Conservation (phyloP, 1,284 basidiomycete genomes). For the Calocybe gambosa region DNA sequence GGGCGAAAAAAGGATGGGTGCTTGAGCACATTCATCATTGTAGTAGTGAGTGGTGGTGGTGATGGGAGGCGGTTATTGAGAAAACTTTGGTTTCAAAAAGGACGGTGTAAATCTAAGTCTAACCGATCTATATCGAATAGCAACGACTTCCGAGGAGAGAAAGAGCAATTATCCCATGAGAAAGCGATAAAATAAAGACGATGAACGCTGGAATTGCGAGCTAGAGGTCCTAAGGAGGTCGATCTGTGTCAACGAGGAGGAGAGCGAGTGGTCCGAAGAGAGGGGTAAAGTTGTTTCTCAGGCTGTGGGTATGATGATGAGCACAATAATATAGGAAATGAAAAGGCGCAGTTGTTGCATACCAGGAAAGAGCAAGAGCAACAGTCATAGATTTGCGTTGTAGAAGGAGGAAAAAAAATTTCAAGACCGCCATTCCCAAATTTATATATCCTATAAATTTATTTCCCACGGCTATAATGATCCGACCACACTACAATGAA, state of each 20-base stretch:
- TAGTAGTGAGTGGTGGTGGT: no score
- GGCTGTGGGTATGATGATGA: slow-evolving; percentile 23
- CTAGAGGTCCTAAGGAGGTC: slow-evolving; percentile 60
- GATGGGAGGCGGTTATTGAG: slow-evolving; percentile 12
- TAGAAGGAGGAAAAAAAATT: slow-evolving; percentile 2
- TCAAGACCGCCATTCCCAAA: no score
- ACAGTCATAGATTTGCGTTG: slow-evolving; percentile 27
- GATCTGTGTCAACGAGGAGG: slow-evolving; percentile 61
- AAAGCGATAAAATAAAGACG: slow-evolving; percentile 20
- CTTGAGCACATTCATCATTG: slow-evolving; percentile 59
- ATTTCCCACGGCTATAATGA: slow-evolving; percentile 3
- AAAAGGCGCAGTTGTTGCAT: slow-evolving; percentile 11
- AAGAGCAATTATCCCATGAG: slow-evolving; percentile 61
- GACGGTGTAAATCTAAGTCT: slow-evolving; percentile 20
- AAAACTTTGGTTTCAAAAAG: not conserved
- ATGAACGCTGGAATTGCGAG: slow-evolving; percentile 14
- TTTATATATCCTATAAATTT: not conserved
- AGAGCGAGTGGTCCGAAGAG: slow-evolving; percentile 57
- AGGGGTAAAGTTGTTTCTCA: slow-evolving; percentile 47
- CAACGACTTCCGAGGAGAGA: slow-evolving; percentile 16
- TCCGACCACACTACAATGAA: not conserved
- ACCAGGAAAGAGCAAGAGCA: slow-evolving; percentile 43
- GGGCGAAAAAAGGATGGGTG: slow-evolving; percentile 61
- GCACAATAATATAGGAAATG: slow-evolving; percentile 3
- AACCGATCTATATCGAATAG: slow-evolving; percentile 16